Evolutionary conservation across 208 protist species (phyloP).

Genomic region (Wallacemonas sp.): DNA sequence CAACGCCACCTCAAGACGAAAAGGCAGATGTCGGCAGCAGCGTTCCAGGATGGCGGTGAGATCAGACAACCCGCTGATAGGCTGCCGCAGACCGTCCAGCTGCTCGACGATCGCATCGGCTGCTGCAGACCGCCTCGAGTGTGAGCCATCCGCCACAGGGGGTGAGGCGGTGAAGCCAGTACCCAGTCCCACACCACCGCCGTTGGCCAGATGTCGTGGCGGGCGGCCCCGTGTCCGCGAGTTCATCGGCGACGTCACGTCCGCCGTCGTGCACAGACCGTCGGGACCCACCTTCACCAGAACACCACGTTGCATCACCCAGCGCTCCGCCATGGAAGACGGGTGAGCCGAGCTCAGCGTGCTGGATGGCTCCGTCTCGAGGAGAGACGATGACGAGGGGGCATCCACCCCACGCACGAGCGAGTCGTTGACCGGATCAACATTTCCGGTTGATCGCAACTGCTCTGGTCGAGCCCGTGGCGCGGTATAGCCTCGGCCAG

Average conservation of each 20-base stretch:
- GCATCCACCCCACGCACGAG: not conserved
- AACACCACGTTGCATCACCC: slow-evolving; percentile 54
- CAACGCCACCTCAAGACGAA: slow-evolving; percentile 46
- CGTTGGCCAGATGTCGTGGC: not conserved
- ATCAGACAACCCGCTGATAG: slow-evolving; percentile 35
- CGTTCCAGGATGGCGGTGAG: slow-evolving; percentile 26
- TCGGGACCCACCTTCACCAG: slow-evolving; percentile 32
- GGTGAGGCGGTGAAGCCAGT: too few species aligned
- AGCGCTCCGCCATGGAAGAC: slow-evolving; percentile 9
- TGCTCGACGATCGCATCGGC: slow-evolving; percentile 13
- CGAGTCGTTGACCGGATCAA: not conserved
- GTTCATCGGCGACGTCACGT: not conserved
- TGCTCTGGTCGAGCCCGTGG: not conserved
- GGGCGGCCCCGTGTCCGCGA: not conserved
- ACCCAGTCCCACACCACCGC: too few species aligned
- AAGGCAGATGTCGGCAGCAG: slow-evolving; percentile 36
- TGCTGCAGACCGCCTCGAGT: not conserved
- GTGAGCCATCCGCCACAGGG: not conserved
- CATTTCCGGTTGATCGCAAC: too few species aligned
- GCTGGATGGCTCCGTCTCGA: slow-evolving; percentile 9
- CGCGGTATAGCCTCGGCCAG: not conserved
- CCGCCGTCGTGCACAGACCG: slow-evolving; percentile 14
- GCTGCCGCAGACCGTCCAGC: slow-evolving; percentile 27
- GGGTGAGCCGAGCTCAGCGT: slow-evolving; percentile 5
- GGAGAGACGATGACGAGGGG: not conserved